A percentile compares a stretch with the other conserved stretches of the same genome.
Evolutionary conservation across 2,329 filamentous ascomycete genomes (phyloP).

Genomic region (Penicillium capsulatum): DNA sequence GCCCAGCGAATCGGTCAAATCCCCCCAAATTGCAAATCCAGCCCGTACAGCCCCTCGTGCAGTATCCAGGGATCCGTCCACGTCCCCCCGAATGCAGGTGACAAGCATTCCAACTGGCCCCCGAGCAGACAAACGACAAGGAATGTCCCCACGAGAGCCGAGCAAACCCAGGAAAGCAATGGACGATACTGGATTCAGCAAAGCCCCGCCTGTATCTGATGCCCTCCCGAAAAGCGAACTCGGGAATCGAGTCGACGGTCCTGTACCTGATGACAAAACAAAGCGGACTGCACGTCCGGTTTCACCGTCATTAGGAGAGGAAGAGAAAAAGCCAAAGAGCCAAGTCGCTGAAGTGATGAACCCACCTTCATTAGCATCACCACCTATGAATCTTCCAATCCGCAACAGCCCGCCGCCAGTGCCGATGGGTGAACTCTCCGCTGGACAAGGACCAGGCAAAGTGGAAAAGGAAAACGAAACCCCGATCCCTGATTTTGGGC

Average conservation of each 20-base stretch:
- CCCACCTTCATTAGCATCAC: constrained; percentile 7
- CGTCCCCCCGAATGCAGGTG: constrained; percentile 36
- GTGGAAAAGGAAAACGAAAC: constrained; percentile 13
- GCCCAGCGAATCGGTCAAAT: constrained; percentile 18
- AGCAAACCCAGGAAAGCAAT: constrained; percentile 39
- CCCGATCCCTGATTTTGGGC: constrained; percentile 33
- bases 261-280: too few species aligned
- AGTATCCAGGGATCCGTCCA: constrained; percentile 31
- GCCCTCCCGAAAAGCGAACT: constrained; percentile 30
- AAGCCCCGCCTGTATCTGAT: constrained; percentile 19
- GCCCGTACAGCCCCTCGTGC: constrained; percentile 25
- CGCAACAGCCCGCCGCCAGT: constrained; percentile 12
- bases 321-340: constrained; percentile 3
- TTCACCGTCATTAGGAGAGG: too few species aligned
- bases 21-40: constrained; percentile 25
- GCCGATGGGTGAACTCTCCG: constrained; percentile 2
- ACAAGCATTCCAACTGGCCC: constrained; percentile 41
- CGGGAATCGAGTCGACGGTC: constrained; percentile 1
- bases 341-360: constrained; percentile 3
- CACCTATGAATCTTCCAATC: constrained; percentile 14
- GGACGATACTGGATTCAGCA: constrained; percentile 36
- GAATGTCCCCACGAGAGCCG: constrained; percentile 28
- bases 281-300: too few species aligned
- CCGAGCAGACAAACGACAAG: constrained; percentile 37
- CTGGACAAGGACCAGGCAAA: constrained; percentile 1